Conservation (phyloP, 257 asterid species). For the Rauvolfia tetraphylla region DNA sequence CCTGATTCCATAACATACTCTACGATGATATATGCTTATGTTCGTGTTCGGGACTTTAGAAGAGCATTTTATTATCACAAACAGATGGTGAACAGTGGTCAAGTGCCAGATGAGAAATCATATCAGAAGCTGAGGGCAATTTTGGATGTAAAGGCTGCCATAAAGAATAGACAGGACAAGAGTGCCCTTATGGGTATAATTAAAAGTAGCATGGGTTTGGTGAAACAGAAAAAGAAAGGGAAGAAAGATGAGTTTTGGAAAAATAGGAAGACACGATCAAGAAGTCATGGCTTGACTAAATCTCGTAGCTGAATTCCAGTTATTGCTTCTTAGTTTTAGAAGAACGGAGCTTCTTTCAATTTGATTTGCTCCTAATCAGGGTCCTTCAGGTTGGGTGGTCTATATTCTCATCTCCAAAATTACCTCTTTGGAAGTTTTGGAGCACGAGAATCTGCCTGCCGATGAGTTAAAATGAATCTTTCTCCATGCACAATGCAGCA, state of each 20-base stretch:
- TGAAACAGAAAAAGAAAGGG: constrained; percentile 62
- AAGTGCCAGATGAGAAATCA: constrained; percentile 73
- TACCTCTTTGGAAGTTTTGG: neutral
- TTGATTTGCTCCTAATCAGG: neutral
- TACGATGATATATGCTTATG: constrained; percentile 84
- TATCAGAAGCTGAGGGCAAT: constrained; percentile 79
- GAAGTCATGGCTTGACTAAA: constrained; percentile 28
- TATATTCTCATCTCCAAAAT: neutral
- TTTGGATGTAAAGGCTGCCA: constrained; percentile 66
- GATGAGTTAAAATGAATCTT: neutral
- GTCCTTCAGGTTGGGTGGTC: neutral
- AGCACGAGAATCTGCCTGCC: neutral
- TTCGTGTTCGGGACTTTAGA: constrained; percentile 86
- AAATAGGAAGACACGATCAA: constrained; percentile 39
- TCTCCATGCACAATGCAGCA: neutral
- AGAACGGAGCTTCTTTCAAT: neutral
- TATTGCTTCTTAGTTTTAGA: neutral
- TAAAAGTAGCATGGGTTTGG: constrained; percentile 61
- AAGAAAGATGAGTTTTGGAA: constrained; percentile 97
- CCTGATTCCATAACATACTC: constrained; percentile 87
- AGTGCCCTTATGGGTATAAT: constrained; percentile 88
- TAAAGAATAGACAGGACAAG: constrained; percentile 75
- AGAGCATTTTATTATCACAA: constrained; percentile 90
- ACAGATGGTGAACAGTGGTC: constrained; percentile 77
- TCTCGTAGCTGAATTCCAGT: constrained; percentile 15